Percentiles rank a stretch among this genome's conserved stretches.
Conservation (phyloP, 1,284 basidiomycete species). For the Xerocomus minutiporus region DNA sequence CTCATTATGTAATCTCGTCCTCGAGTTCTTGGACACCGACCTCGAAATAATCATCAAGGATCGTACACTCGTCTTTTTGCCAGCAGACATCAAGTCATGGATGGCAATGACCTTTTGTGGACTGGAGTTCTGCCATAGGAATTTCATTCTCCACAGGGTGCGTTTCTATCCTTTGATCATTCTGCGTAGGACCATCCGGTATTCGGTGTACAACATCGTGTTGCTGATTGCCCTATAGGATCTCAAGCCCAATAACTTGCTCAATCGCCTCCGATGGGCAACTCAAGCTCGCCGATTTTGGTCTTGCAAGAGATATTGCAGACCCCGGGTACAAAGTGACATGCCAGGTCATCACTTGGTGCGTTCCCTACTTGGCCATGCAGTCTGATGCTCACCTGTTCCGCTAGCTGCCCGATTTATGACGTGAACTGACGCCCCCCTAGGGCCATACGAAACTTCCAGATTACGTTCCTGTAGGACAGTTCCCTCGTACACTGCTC, state of each 20-base stretch:
- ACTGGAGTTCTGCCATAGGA: too few relatives aligned
- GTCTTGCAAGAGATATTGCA: too few relatives aligned
- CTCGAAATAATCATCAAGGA: slow-evolving; percentile 97
- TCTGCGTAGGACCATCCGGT: too few relatives aligned
- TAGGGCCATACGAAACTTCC: slow-evolving; percentile 89
- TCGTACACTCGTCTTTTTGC: slow-evolving; percentile 39
- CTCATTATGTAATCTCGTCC: slow-evolving; percentile 77
- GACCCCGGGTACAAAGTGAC: too few relatives aligned
- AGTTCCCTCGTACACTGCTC: slow-evolving; percentile 78
- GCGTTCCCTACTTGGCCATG: slow-evolving; percentile 13
- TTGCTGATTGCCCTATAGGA: too few relatives aligned
- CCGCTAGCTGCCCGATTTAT: slow-evolving; percentile 82
- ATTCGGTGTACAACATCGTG: too few relatives aligned
- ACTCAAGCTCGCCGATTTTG: too few relatives aligned
- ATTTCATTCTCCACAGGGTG: too few relatives aligned
- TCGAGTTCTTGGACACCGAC: slow-evolving; percentile 97
- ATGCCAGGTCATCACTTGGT: slow-evolving; percentile 43
- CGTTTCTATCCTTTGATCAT: too few relatives aligned
- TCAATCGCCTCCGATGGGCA: too few relatives aligned
- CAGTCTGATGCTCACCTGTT: background rate
- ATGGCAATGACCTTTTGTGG: too few relatives aligned
- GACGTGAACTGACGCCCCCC: background rate
- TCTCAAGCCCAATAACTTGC: too few relatives aligned
- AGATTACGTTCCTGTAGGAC: slow-evolving; percentile 79
- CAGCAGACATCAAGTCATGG: slow-evolving; percentile 39